Conservation (phyloP, 306 rosid species). For the Prosopis cineraria region DNA sequence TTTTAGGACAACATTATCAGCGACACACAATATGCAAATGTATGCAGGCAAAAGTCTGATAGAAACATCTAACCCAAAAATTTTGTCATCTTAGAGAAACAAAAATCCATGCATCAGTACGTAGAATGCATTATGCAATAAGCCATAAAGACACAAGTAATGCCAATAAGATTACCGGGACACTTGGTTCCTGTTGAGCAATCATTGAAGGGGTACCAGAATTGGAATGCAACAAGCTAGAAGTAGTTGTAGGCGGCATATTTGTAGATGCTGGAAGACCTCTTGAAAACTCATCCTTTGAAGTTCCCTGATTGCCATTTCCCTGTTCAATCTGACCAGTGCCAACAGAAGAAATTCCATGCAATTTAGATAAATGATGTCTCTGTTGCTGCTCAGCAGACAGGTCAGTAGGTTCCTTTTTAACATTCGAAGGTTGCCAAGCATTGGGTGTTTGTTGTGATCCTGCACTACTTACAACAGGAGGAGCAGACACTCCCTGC, state of each 20-base stretch:
- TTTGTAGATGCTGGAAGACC: conserved; percentile 57
- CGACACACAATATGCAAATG: not conserved
- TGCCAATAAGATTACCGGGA: conserved; percentile 38
- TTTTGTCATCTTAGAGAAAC: not conserved
- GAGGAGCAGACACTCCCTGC: conserved; percentile 67
- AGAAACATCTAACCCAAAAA: not conserved
- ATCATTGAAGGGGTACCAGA: conserved; percentile 52
- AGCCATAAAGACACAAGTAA: not conserved
- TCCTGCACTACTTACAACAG: conserved; percentile 52
- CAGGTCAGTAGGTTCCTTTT: conserved; percentile 70
- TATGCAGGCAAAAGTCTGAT: not conserved
- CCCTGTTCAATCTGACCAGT: conserved; percentile 63
- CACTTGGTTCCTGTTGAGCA: conserved; percentile 52
- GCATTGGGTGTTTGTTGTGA: conserved; percentile 60
- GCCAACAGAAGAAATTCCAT: conserved; percentile 63
- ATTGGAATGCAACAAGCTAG: conserved; percentile 51
- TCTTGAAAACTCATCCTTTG: conserved; percentile 69
- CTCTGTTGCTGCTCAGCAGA: conserved; percentile 73
- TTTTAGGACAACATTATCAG: not conserved
- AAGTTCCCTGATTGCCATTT: conserved; percentile 53
- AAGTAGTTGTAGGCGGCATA: conserved; percentile 50
- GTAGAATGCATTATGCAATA: not conserved
- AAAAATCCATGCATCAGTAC: not conserved
- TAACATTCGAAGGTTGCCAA: conserved; percentile 67
- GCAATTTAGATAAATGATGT: conserved; percentile 52